These are phyloP conservation scores for Saxophila tyrrhenica DNA, from an alignment of 495 filamentous ascomycete genomes.

Conservation along the genomic window DNA sequence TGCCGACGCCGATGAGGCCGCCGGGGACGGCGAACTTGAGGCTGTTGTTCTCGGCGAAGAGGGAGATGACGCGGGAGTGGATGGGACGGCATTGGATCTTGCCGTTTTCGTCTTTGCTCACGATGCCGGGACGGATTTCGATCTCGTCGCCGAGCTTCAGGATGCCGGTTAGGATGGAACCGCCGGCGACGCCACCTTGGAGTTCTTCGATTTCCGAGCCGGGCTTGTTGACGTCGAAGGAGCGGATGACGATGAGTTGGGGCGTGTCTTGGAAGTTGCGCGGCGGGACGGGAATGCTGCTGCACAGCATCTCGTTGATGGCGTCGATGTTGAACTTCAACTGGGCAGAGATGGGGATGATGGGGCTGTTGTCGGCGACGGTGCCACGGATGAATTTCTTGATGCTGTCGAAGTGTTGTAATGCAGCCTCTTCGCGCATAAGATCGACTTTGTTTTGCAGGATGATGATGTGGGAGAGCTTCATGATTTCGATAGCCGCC, in stretches of 20 bases:
- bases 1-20: conserved; percentile 91
- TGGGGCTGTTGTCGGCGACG: conserved; percentile 86
- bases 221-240: conserved; percentile 99
- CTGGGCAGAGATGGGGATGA: conserved; percentile 97
- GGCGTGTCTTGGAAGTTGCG: conserved; percentile 83
- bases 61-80: conserved; percentile 82
- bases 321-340: conserved; percentile 99
- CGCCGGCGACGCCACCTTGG: conserved; percentile 97
- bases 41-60: conserved; percentile 96
- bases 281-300: conserved; percentile 80
- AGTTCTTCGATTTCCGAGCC: conserved; percentile 99
- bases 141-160: conserved; percentile 95
- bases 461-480: conserved; percentile 95
- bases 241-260: conserved; percentile 97
- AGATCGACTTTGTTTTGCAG: conserved; percentile 98
- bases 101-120: conserved; percentile 84
- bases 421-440: conserved; percentile 85
- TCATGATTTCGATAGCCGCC: conserved; percentile 98
- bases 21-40: conserved; percentile 95
- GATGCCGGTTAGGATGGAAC: conserved; percentile 89
- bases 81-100: conserved; percentile 93
- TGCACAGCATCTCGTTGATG: conserved; percentile 85
- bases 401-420: conserved; percentile 89
- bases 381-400: conserved; percentile 96
- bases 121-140: conserved; percentile 92